phyloP scores from a whole-genome alignment of 83 land plant genomes.

The Picea abies region DNA sequence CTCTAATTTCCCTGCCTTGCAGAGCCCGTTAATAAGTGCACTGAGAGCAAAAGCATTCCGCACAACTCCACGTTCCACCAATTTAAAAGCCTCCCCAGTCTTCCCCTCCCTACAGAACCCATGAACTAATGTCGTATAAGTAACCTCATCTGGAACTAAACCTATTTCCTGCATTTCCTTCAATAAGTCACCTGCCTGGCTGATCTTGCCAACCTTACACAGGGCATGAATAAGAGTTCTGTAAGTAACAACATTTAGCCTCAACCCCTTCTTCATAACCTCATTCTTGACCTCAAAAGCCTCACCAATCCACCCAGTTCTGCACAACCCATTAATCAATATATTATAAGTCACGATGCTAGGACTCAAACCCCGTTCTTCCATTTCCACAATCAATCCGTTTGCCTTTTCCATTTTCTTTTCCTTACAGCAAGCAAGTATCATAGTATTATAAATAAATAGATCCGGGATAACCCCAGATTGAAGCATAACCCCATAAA shows the following conservation, averaged over 20 bases:
- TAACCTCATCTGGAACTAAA: constrained; percentile 43
- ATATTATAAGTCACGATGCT: constrained; percentile 59
- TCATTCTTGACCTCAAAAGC: constrained; percentile 38
- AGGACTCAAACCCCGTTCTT: constrained; percentile 41
- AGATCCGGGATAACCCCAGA: constrained; percentile 29
- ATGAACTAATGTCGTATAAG: constrained; percentile 42
- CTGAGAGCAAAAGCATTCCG: constrained; percentile 67
- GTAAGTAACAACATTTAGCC: constrained; percentile 52
- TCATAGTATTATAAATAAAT: constrained; percentile 40
- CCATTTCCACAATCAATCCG: constrained; percentile 48
- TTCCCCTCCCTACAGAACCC: constrained; percentile 49
- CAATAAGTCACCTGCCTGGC: constrained; percentile 28
- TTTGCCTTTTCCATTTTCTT: constrained; percentile 41
- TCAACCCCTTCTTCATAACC: constrained; percentile 32
- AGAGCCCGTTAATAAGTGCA: constrained; percentile 64
- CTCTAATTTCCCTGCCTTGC: constrained; percentile 53
- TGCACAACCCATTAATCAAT: constrained; percentile 53
- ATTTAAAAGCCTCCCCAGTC: constrained; percentile 44
- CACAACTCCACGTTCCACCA: constrained; percentile 31
- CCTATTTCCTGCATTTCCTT: constrained; percentile 53
- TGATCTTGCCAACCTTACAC: constrained; percentile 36
- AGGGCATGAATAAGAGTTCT: constrained; percentile 55
- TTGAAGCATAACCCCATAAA: constrained; percentile 36
- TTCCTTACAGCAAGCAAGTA: constrained; percentile 53
- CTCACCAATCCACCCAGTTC: constrained; percentile 23